These are phyloP conservation scores for Beauveria caledonica DNA, from an alignment of 2,329 filamentous ascomycete genomes.

Conservation along the genomic window DNA sequence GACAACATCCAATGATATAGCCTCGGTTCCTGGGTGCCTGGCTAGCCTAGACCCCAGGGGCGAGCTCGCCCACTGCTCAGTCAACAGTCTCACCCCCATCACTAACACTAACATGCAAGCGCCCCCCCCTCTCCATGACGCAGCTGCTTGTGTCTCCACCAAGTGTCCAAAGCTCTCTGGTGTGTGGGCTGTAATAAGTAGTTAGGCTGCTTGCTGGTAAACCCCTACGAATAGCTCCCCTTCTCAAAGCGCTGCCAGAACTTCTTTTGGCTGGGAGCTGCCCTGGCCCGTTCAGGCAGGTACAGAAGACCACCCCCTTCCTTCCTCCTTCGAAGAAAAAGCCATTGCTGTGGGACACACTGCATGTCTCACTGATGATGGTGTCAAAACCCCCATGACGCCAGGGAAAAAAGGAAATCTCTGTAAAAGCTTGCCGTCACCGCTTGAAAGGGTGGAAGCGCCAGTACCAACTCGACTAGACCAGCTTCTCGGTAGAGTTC, in stretches of 20 bases:
- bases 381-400: neutral
- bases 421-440: neutral
- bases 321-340: neutral
- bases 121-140: neutral
- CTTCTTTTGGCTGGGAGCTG: neutral
- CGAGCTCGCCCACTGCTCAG: too few relatives aligned
- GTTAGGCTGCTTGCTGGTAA: too few relatives aligned
- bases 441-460: neutral
- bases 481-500: neutral
- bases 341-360: neutral
- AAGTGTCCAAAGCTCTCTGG: neutral
- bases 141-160: neutral
- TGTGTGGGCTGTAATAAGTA: neutral
- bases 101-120: neutral
- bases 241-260: neutral
- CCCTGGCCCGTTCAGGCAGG: neutral
- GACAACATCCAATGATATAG: neutral
- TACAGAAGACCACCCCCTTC: neutral
- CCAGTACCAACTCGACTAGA: neutral
- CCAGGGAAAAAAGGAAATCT: neutral
- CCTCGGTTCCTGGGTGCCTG: slow-evolving; percentile 1
- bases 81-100: neutral
- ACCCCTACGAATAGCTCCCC: too few relatives aligned
- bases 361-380: slow-evolving; percentile 1
- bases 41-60: slow-evolving; percentile 4